phyloP scores from a whole-genome alignment of 257 asterid species.

The Solanum tacnaense region DNA sequence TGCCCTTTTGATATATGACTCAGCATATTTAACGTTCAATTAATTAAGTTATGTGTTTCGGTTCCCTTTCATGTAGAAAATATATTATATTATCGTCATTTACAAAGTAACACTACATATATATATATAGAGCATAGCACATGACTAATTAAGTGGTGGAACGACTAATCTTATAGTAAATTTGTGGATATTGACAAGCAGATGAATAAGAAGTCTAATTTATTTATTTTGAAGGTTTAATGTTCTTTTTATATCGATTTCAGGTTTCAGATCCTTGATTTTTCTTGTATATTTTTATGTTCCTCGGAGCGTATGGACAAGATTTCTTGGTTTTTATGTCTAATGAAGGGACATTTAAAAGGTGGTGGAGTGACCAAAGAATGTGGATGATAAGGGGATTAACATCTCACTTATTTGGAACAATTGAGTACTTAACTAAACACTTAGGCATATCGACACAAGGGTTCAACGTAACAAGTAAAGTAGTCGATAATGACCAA shows the following conservation, averaged over 20 bases:
- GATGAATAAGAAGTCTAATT: background rate
- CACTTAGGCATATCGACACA: constrained; percentile 39
- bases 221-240: background rate
- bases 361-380: constrained; percentile 89
- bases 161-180: background rate
- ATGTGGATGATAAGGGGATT: constrained; percentile 61
- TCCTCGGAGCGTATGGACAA: constrained; percentile 59
- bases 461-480: constrained; percentile 60
- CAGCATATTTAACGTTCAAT: background rate
- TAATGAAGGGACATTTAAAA: constrained; percentile 25
- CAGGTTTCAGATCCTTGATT: constrained; percentile 57
- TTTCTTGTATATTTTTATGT: constrained; percentile 35
- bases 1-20: background rate
- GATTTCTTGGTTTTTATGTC: constrained; percentile 47
- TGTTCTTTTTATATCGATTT: background rate
- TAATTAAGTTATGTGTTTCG: background rate
- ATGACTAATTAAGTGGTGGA: background rate
- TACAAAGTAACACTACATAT: background rate
- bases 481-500: constrained; percentile 39
- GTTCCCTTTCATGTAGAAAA: background rate
- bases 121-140: background rate
- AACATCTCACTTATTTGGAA: constrained; percentile 41
- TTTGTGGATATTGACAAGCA: background rate
- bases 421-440: constrained; percentile 35
- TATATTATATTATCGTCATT: background rate